phyloP scores from a whole-genome alignment of 2,329 filamentous ascomycete genomes.

The Xylaria sp. region DNA sequence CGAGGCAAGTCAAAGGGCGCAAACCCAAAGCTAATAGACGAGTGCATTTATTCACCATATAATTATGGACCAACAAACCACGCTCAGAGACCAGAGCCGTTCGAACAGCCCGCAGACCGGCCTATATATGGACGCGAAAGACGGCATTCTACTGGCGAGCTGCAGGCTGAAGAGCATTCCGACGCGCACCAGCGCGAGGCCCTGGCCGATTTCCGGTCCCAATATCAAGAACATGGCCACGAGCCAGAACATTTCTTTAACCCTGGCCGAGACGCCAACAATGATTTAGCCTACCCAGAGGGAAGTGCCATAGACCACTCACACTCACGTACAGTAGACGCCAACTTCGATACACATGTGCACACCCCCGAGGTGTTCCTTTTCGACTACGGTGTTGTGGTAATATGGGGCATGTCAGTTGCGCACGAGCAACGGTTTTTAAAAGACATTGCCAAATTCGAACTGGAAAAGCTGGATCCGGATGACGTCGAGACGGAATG shows the following conservation, averaged over 20 bases:
- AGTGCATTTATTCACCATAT: conserved; percentile 97
- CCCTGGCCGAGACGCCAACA: conserved; percentile 41
- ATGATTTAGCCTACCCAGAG: conserved; percentile 45
- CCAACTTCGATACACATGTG: conserved; percentile 84
- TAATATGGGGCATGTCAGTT: conserved; percentile 98
- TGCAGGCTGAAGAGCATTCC: conserved; percentile 66
- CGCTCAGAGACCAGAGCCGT: conserved; percentile 47
- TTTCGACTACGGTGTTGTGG: conserved; percentile 96
- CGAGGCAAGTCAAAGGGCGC: conserved; percentile 77
- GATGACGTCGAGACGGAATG: conserved; percentile 93
- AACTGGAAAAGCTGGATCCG: conserved; percentile 83
- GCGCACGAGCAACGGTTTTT: conserved; percentile 88
- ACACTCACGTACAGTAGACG: conserved; percentile 46
- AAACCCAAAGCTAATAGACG: conserved; percentile 91
- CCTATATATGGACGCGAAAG: conserved; percentile 62
- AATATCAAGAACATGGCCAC: conserved; percentile 31
- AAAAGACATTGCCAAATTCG: conserved; percentile 93
- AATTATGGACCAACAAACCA: conserved; percentile 64
- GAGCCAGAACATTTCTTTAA: conserved; percentile 38
- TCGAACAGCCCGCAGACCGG: conserved; percentile 40
- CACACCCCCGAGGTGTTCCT: conserved; percentile 95
- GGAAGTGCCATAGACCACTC: conserved; percentile 45
- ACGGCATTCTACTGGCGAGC: conserved; percentile 76
- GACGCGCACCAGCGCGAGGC: conserved; percentile 66
- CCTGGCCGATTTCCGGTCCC: conserved; percentile 64